Percentiles rank a stretch among this genome's conserved stretches.
Conservation (phyloP, 208 protist species). For the Leishmania turanica region DNA sequence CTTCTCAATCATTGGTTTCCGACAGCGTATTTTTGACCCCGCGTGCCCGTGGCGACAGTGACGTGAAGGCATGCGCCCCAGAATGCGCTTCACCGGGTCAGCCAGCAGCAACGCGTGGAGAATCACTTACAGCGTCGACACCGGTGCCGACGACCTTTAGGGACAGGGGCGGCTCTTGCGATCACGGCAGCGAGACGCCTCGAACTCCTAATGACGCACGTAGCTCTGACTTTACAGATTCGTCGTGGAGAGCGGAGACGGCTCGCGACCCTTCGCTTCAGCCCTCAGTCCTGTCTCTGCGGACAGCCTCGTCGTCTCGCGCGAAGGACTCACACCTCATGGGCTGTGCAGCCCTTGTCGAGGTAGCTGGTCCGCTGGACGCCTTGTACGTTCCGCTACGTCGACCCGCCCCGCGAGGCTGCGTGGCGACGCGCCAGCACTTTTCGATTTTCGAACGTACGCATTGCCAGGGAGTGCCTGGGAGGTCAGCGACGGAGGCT, state of each 20-base stretch:
- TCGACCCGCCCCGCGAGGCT: constrained; percentile 14
- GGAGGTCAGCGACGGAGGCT: background rate
- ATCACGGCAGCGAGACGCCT: background rate
- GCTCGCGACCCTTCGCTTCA: background rate
- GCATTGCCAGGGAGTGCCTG: background rate
- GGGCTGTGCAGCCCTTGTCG: constrained; percentile 31
- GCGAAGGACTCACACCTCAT: constrained; percentile 29
- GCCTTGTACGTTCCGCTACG: constrained; percentile 25
- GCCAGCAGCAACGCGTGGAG: background rate
- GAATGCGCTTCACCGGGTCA: background rate
- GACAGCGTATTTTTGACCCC: background rate
- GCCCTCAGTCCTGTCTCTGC: background rate
- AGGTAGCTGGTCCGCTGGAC: constrained; percentile 15
- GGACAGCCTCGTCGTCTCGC: constrained; percentile 4
- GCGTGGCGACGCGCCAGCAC: constrained; percentile 29
- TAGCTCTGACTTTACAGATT: background rate
- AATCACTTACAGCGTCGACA: background rate
- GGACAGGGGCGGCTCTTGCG: too few species aligned
- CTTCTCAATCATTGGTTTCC: background rate
- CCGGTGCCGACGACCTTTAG: background rate
- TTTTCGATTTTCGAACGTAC: constrained; percentile 30
- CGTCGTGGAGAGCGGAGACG: background rate
- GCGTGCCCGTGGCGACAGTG: background rate
- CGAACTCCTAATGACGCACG: background rate
- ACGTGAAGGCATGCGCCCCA: background rate